phyloP scores from a whole-genome alignment of 352 stramenopile genomes.

The Chrysophaeum taylorii region DNA sequence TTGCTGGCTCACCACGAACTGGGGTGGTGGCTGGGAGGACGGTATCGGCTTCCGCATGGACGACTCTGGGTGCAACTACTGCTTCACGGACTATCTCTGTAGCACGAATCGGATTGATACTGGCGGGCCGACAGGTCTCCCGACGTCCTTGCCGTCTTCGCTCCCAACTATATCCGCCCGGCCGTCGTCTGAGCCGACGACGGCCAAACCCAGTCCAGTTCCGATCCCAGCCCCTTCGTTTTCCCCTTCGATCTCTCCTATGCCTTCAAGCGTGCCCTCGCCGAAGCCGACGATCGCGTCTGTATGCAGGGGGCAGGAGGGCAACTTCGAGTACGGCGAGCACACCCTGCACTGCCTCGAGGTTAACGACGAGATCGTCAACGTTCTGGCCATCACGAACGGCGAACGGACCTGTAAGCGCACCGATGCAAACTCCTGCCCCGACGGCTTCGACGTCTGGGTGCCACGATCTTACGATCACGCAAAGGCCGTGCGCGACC shows the following conservation, averaged over 20 bases:
- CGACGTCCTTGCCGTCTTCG: too few relatives aligned
- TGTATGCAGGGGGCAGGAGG: not conserved
- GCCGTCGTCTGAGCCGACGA: not conserved
- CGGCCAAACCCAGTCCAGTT: too few relatives aligned
- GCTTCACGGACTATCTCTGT: not conserved
- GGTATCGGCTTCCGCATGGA: not conserved
- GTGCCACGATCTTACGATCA: not conserved
- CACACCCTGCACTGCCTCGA: constrained; percentile 1
- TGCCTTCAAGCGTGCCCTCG: not conserved
- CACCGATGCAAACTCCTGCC: not conserved
- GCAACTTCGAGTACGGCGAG: not conserved
- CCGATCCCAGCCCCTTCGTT: too few relatives aligned
- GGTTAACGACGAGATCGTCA: not conserved
- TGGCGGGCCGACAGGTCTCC: not conserved
- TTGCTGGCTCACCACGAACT: not conserved
- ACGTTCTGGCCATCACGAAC: not conserved
- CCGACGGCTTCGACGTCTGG: constrained; percentile 4
- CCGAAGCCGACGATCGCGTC: not conserved
- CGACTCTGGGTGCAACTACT: not conserved
- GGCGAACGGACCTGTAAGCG: not conserved
- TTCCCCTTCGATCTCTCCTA: too few relatives aligned
- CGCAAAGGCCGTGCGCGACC: not conserved
- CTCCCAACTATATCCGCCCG: not conserved
- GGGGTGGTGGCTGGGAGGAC: not conserved
- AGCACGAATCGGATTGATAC: not conserved